A percentile compares a stretch with the other conserved stretches of the same genome.
phyloP scores from a whole-genome alignment of 768 basidiomycete genomes.

The Krasilnikovozyma curviuscula region DNA sequence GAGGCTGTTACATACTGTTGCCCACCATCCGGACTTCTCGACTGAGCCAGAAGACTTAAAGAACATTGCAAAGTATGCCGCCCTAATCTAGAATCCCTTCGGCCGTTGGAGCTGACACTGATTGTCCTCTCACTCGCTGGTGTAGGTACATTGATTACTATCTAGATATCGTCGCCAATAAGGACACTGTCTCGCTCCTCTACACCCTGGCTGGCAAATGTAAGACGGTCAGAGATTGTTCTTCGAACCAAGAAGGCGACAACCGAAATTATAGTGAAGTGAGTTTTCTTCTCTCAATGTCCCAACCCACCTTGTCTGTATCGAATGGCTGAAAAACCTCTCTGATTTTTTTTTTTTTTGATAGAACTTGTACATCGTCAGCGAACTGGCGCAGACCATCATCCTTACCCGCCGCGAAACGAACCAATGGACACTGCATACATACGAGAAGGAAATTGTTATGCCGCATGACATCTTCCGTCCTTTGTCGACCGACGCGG shows the following conservation, averaged over 20 bases:
- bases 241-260: too few species aligned
- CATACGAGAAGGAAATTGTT: constrained; percentile 59
- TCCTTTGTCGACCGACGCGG: not conserved
- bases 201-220: constrained; percentile 60
- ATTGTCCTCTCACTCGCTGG: not conserved
- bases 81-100: not conserved
- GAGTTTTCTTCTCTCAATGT: constrained; percentile 1
- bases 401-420: constrained; percentile 47
- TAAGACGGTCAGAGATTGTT: constrained; percentile 71
- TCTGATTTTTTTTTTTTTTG: not conserved
- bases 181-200: constrained; percentile 69
- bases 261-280: constrained; percentile 54
- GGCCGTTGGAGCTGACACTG: not conserved
- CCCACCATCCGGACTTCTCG: constrained; percentile 76
- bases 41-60: constrained; percentile 45
- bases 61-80: constrained; percentile 58
- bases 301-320: not conserved
- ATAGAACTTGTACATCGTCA: constrained; percentile 68
- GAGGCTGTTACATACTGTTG: constrained; percentile 65
- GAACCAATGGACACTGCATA: constrained; percentile 55
- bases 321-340: not conserved
- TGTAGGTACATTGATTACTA: constrained; percentile 75
- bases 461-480: constrained; percentile 61
- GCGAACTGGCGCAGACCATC: constrained; percentile 74
- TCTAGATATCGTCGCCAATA: constrained; percentile 49